Evolutionary conservation across 441 rosid genomes (phyloP).

Genomic region (Populus hybrid): DNA sequence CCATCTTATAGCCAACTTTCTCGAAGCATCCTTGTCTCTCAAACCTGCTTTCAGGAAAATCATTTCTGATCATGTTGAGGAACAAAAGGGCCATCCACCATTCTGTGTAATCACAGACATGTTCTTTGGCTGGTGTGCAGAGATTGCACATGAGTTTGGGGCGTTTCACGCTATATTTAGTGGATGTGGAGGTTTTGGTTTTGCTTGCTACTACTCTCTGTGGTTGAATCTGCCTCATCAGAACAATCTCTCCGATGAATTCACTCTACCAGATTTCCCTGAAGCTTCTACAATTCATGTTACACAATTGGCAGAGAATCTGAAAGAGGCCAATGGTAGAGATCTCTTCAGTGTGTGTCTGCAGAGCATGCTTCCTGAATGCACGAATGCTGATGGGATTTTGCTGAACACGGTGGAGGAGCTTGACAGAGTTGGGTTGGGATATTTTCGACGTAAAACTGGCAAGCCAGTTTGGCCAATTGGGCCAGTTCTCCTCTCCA

Average conservation of each 20-base stretch:
- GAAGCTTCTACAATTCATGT: neutral
- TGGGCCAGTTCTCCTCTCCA: neutral
- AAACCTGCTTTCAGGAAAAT: neutral
- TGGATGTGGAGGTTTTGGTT: no score
- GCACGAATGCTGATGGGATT: neutral
- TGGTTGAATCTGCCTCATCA: neutral
- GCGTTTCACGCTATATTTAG: neutral
- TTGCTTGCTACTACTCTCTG: neutral
- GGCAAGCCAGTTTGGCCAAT: neutral
- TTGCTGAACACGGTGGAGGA: neutral
- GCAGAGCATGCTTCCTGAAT: neutral
- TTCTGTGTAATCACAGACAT: neutral
- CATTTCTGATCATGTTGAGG: neutral
- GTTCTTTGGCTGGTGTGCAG: neutral
- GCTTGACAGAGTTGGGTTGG: neutral
- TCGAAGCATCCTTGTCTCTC: no score
- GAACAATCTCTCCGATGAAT: neutral
- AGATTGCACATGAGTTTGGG: neutral
- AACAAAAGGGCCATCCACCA: neutral
- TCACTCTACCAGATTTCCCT: neutral
- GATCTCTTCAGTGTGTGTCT: neutral
- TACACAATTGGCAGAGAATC: neutral
- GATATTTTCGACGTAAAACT: neutral
- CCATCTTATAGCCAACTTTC: no score
- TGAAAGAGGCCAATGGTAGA: neutral